phyloP scores from a whole-genome alignment of 257 asterid species.

The Petunia secreta region DNA sequence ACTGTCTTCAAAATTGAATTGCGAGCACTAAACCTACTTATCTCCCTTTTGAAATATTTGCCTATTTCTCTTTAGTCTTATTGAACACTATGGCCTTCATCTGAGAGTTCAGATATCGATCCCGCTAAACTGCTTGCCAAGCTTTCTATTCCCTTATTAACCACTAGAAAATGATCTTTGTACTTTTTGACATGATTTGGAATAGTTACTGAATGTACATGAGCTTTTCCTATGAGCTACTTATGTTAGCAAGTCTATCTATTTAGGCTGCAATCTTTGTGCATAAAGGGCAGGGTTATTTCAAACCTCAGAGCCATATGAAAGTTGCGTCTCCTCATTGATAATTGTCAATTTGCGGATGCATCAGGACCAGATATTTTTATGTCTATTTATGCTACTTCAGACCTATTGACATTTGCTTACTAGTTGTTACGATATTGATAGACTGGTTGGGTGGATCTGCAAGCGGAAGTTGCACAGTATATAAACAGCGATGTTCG shows the following conservation, averaged over 20 bases:
- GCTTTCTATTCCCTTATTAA: background rate
- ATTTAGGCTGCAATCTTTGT: constrained; percentile 4
- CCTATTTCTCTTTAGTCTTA: background rate
- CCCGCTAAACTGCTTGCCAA: constrained; percentile 2
- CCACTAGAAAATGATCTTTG: constrained; percentile 2
- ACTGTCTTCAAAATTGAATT: constrained; percentile 9
- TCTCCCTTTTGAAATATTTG: background rate
- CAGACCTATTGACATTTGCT: background rate
- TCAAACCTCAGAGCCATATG: constrained; percentile 11
- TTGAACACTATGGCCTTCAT: background rate
- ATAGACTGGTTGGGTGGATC: constrained; percentile 66
- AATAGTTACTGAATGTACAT: background rate
- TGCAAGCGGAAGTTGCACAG: constrained; percentile 84
- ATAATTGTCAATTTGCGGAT: constrained; percentile 11
- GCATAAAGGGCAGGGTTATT: constrained; percentile 4
- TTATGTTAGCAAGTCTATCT: background rate
- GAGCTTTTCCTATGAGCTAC: constrained; percentile 18
- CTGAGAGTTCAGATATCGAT: background rate
- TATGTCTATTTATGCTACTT: constrained; percentile 9
- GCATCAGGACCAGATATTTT: constrained; percentile 6
- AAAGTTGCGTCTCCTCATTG: background rate
- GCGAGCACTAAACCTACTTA: background rate
- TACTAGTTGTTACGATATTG: constrained; percentile 25
- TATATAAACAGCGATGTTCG: constrained; percentile 84
- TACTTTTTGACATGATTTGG: constrained; percentile 4